These are phyloP conservation scores for Botrytis elliptica DNA, from an alignment of 2,329 filamentous ascomycete genomes.

Conservation along the genomic window DNA sequence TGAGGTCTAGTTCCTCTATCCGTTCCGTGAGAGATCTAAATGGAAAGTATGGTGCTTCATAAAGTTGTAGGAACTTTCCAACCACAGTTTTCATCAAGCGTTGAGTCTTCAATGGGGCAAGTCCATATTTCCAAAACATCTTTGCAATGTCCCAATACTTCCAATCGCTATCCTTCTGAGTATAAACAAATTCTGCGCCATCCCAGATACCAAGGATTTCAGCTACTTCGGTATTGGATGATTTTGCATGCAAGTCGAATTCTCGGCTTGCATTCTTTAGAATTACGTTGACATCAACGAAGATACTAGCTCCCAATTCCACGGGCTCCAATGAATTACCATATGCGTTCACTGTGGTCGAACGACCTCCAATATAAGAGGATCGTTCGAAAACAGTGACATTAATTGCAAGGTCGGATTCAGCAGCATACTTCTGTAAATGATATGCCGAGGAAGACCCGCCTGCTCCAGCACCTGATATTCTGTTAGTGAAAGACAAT, in stretches of 20 bases:
- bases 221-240: constrained; percentile 45
- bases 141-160: constrained; percentile 80
- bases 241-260: constrained; percentile 63
- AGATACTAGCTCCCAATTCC: constrained; percentile 90
- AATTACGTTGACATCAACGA: constrained; percentile 81
- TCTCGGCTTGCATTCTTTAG: constrained; percentile 69
- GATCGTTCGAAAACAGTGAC: constrained; percentile 87
- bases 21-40: constrained; percentile 73
- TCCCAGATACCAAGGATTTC: constrained; percentile 78
- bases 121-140: constrained; percentile 81
- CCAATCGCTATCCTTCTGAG: constrained; percentile 56
- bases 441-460: constrained; percentile 87
- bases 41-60: constrained; percentile 78
- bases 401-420: constrained; percentile 60
- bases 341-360: constrained; percentile 79
- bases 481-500: background rate
- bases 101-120: constrained; percentile 71
- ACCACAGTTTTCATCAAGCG: constrained; percentile 70
- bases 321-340: constrained; percentile 65
- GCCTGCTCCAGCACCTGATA: constrained; percentile 78
- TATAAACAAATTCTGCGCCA: constrained; percentile 70
- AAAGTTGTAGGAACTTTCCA: constrained; percentile 73
- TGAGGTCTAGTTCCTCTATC: constrained; percentile 65
- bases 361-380: constrained; percentile 76
- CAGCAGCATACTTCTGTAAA: constrained; percentile 67